Evolutionary conservation across 768 basidiomycete species (phyloP), one percentile per base, ranked within the genome.

Genomic region (Panaeolus papilionaceus): DNA sequence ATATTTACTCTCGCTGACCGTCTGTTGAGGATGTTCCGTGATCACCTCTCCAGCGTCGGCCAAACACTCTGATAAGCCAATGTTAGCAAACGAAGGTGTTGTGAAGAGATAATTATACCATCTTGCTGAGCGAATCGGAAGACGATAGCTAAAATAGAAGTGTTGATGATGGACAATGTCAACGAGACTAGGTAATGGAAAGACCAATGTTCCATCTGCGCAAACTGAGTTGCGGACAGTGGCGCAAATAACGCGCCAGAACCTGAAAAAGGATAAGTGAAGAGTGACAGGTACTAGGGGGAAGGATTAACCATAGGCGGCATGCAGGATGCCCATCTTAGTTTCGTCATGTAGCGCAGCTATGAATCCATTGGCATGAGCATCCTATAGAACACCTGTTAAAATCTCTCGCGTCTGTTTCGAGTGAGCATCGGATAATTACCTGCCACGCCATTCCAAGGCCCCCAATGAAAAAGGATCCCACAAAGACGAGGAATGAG

Each of bases 181-280:
- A 94, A 76, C 0, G 92, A 92, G 2, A 80, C 80, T 20, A 94
- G 82, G 71, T 90, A 96, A 75, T 95, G 91, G 74, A 90, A 89
- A 0, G 89, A 91, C 94, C 94, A 95, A 38, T 79, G 83, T 0
- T 71, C 75, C 44, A 85, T 73, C 64, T 87, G 85, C 0, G 92
- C 82, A 70, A 96, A 95, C 64, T 93, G 92, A 0, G 95, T 96
- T 0, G 94, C 84, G 0, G 90, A 87, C 18, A 96, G 83, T 4
- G 95, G 94, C 0, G 93, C 78, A n/a, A 79, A 78, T 2, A 92
- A 77, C 1, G 91, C 91, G 1, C 92, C 92, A 1, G 82, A 79
- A 26, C 91, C 91, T 92, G 47, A 4, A 54, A 61, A 45, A n/a
- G 23, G 45, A 20, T 20, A 14, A 23, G 42, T 12, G 28, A 28